Evolutionary conservation across 306 rosid genomes (phyloP).

Genomic region (Senna siamea): DNA sequence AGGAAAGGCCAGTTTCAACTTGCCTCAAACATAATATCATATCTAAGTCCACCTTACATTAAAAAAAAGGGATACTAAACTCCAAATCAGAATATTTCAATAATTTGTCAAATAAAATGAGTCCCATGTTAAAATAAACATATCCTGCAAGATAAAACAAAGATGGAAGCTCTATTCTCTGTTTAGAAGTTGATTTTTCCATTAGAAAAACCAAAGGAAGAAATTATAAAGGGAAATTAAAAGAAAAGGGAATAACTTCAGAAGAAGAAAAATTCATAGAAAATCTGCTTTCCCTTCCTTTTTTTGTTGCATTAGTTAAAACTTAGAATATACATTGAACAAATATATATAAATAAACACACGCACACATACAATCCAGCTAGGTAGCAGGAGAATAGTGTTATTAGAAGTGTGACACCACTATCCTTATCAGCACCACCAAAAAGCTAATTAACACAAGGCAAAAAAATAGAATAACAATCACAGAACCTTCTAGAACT

Average conservation of each 20-base stretch:
- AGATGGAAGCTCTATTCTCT: constrained; percentile 2
- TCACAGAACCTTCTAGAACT: neutral
- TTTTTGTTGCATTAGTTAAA: neutral
- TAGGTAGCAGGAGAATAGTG: too few relatives aligned
- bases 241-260: neutral
- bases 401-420: too few relatives aligned
- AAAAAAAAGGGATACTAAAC: neutral
- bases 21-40: neutral
- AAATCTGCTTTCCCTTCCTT: neutral
- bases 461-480: too few relatives aligned
- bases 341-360: too few relatives aligned
- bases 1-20: neutral
- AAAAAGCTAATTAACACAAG: too few relatives aligned
- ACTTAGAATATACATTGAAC: too few relatives aligned
- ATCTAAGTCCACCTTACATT: neutral
- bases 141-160: neutral
- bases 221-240: neutral
- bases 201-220: neutral
- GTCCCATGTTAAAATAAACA: neutral
- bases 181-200: neutral
- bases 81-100: neutral
- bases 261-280: neutral
- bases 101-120: neutral
- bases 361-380: too few relatives aligned
- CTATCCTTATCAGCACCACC: too few relatives aligned